A percentile compares a stretch with the other conserved stretches of the same genome.
Evolutionary conservation across 1,139 yeast species (phyloP).

Genomic region (Kodamaea anthophila): DNA sequence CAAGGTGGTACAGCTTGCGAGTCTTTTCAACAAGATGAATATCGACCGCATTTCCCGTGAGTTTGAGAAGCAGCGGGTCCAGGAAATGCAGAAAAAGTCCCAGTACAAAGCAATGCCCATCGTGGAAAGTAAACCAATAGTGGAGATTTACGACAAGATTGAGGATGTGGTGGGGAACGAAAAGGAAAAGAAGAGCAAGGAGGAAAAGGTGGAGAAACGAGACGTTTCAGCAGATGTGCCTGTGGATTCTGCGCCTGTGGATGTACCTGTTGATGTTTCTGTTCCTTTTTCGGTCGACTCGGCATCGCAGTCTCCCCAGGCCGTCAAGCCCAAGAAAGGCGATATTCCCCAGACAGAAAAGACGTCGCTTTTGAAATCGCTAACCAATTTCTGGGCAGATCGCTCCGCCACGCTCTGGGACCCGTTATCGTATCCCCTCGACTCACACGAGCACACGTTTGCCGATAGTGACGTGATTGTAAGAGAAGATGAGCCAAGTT

Average conservation of each 20-base stretch:
- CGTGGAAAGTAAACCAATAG: constrained; percentile 77
- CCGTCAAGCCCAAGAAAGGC: constrained; percentile 8
- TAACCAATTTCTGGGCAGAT: constrained; percentile 96
- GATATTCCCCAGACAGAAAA: constrained; percentile 53
- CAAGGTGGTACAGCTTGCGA: constrained; percentile 58
- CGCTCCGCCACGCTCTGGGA: constrained; percentile 95
- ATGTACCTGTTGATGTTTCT: background rate
- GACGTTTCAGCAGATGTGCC: no score
- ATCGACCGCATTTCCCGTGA: constrained; percentile 79
- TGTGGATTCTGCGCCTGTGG: background rate
- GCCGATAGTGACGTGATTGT: constrained; percentile 92
- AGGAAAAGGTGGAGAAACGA: constrained; percentile 4
- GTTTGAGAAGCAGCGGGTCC: constrained; percentile 81
- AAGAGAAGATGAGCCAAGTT: constrained; percentile 95
- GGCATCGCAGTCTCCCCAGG: no score
- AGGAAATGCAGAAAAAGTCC: constrained; percentile 57
- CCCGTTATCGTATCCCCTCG: constrained; percentile 78
- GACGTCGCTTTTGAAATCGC: constrained; percentile 71
- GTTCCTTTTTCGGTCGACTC: no score
- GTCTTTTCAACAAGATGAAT: constrained; percentile 68
- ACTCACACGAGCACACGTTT: constrained; percentile 80
- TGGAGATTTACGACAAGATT: constrained; percentile 84
- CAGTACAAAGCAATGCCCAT: constrained; percentile 73
- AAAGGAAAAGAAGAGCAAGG: no score
- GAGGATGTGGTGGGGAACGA: constrained; percentile 70